A percentile compares a stretch with the other conserved stretches of the same genome.
phyloP scores from a whole-genome alignment of 345 rosid species.

The Camelina neglecta region DNA sequence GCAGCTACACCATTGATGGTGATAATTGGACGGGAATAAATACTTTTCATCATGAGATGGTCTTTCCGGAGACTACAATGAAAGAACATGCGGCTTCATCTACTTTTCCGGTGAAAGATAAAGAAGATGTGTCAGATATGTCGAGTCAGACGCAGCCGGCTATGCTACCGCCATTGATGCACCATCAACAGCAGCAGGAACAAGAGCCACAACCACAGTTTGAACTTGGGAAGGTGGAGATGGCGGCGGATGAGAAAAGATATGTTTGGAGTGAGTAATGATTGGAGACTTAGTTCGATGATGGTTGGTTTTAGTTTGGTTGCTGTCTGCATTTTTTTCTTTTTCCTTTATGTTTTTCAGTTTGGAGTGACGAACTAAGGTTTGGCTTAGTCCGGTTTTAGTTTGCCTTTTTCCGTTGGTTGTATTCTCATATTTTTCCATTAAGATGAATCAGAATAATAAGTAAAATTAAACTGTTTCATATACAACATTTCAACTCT shows the following conservation, averaged over 20 bases:
- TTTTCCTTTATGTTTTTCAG: neutral
- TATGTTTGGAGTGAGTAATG: neutral
- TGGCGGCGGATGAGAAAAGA: neutral
- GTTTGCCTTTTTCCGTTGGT: neutral
- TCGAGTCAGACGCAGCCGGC: neutral
- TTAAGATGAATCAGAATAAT: neutral
- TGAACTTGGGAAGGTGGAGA: neutral
- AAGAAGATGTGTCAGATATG: neutral
- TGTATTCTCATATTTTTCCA: neutral
- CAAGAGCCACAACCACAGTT: neutral
- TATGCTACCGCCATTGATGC: neutral
- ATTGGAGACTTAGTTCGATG: neutral
- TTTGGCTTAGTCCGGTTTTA: neutral
- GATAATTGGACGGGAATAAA: neutral
- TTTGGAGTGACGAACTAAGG: neutral
- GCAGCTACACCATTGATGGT: too few species aligned
- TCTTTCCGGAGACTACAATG: neutral
- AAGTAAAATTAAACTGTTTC: too few species aligned
- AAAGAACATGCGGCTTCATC: neutral
- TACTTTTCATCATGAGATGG: neutral
- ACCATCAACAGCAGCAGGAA: neutral
- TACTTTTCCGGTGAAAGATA: neutral
- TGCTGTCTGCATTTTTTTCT: neutral
- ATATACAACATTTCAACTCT: too few species aligned
- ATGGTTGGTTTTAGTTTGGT: neutral